Evolutionary conservation across 2,329 filamentous ascomycete species (phyloP).

Genomic region (Fusarium concolor): DNA sequence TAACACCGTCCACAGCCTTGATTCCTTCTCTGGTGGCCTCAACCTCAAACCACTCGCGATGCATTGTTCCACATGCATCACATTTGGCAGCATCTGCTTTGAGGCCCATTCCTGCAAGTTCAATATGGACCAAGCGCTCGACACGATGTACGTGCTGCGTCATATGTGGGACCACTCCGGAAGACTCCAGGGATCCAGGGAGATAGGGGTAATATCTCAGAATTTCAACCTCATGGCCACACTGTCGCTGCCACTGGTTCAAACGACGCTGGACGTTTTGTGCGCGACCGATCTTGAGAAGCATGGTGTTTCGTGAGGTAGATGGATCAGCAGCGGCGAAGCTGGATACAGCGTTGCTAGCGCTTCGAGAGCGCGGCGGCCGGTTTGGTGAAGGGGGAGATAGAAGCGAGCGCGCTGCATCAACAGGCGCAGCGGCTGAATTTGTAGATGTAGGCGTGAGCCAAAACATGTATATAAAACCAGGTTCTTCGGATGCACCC

Average conservation of each 20-base stretch:
- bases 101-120: constrained; percentile 75
- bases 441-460: constrained; percentile 73
- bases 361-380: constrained; percentile 55
- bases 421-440: constrained; percentile 63
- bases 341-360: constrained; percentile 66
- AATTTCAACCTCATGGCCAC: constrained; percentile 87
- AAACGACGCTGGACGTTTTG: constrained; percentile 90
- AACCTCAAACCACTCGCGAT: constrained; percentile 96
- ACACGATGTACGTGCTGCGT: constrained; percentile 89
- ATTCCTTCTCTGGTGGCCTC: constrained; percentile 79
- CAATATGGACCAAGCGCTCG: constrained; percentile 89
- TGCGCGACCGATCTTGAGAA: constrained; percentile 75
- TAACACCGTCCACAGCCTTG: constrained; percentile 72
- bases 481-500: constrained; percentile 77
- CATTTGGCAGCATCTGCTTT: constrained; percentile 71
- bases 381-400: constrained; percentile 58
- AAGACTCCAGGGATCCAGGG: constrained; percentile 54
- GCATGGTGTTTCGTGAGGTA: constrained; percentile 62
- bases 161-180: constrained; percentile 65
- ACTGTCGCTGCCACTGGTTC: constrained; percentile 94
- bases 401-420: constrained; percentile 70
- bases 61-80: constrained; percentile 81
- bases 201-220: constrained; percentile 93
- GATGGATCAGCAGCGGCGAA: constrained; percentile 55
- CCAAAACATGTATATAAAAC: constrained; percentile 99